Percentiles rank a stretch among this genome's conserved stretches.
Evolutionary conservation across 257 asterid genomes (phyloP).

Genomic region (Nicotiana knightiana): DNA sequence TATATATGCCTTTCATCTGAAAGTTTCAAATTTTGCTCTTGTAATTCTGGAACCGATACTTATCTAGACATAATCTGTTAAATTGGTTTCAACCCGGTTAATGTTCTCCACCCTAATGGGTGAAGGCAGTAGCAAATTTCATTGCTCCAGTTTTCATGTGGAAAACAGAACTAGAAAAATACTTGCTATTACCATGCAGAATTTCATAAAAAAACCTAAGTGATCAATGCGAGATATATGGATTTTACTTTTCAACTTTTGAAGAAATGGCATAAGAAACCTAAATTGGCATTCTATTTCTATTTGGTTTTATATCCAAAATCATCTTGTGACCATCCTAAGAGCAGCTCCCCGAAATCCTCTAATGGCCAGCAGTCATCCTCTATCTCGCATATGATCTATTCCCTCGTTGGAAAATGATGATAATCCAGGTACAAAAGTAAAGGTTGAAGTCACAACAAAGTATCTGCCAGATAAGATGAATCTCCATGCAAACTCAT

Average conservation of each 20-base stretch:
- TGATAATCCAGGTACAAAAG: neutral
- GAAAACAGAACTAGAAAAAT: neutral
- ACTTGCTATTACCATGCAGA: neutral
- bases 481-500: neutral
- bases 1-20: neutral
- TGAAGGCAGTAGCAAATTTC: neutral
- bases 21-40: neutral
- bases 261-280: neutral
- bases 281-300: neutral
- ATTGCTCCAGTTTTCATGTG: neutral
- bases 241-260: neutral
- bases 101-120: neutral
- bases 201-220: neutral
- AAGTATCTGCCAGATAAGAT: neutral
- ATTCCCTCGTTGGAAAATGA: neutral
- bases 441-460: neutral
- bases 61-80: neutral
- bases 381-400: neutral
- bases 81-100: neutral
- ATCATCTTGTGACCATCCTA: neutral
- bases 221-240: neutral
- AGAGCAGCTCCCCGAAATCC: neutral
- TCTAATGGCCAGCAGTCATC: neutral
- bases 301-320: conserved; percentile 3
- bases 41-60: neutral